Base-by-base conservation (phyloP, 192 early-diverging fungal genomes). In the Physocladia obscura region DNA sequence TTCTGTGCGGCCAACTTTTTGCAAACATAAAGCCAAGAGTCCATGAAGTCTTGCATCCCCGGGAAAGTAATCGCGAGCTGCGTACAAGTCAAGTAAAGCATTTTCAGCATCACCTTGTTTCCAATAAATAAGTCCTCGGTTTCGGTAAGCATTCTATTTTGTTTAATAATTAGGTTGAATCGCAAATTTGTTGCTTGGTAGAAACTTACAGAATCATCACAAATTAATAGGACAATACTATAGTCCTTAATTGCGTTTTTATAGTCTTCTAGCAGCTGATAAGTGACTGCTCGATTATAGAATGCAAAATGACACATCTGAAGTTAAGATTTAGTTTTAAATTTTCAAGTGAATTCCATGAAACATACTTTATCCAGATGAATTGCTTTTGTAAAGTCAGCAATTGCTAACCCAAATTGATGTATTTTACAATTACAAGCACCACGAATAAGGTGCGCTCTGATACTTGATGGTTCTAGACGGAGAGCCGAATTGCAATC, bases 41-140 rank as follows among this genome's bases (percentile, higher is more conserved):
- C 73, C 76, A 31, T 71, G 76, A 26, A 86, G 59, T 29, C 72
- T 54, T 19, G 78, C 71, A 47, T 86, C 84, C n/a, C 74, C 77
- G 32, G 84, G 84, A 60, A 79, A 84, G 30, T 77, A 70, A 51
- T 86, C 78, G 11, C 78, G 67, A 0, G 84, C 84, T 8, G 81
- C 81, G 50, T 74, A 68, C 0, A 86, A 70, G 76, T 86, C 84
- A 31, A 78, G 59, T 13, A 84, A 62, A 0, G 84, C 84, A 63
- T 86, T 86, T 32, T 77, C 76, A 2, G 77, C 55, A 47, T 86
- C 84, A 4, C 80, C 82, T 68, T 74, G 63, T 52, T 80, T 77
- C 84, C 84, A 86, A 70, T 86, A 86, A 21, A 86, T 62, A 1
- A 86, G 64, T 3, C 79, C 84, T 11, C 84, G 71, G 50, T 86